Conservation (phyloP, 768 basidiomycete species). For the Trametes coccinea region DNA sequence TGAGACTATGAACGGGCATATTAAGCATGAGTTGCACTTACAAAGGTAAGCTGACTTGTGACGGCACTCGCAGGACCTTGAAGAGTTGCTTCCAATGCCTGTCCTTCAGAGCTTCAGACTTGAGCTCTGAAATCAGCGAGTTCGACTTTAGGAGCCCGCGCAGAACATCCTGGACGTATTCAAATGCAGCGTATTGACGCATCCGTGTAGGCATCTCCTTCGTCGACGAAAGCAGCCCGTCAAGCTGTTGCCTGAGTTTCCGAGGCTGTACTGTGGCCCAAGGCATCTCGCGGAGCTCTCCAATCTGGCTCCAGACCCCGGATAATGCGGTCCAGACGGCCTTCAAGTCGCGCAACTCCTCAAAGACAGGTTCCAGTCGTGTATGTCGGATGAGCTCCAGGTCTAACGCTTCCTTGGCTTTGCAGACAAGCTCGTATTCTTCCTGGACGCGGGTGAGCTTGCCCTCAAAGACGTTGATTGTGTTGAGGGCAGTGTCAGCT, state of each 20-base stretch:
- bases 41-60: slow-evolving; percentile 75
- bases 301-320: slow-evolving; percentile 93
- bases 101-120: slow-evolving; percentile 96
- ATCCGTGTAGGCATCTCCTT: slow-evolving; percentile 99
- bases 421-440: slow-evolving; percentile 92
- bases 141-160: slow-evolving; percentile 88
- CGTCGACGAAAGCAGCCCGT: slow-evolving; percentile 87
- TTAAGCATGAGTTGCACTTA: slow-evolving; percentile 35
- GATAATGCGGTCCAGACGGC: slow-evolving; percentile 99
- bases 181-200: slow-evolving; percentile 98
- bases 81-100: slow-evolving; percentile 98
- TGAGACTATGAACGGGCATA: slow-evolving; percentile 9
- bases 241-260: slow-evolving; percentile 92
- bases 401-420: slow-evolving; percentile 96
- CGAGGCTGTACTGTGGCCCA: slow-evolving; percentile 95
- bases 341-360: slow-evolving; percentile 94
- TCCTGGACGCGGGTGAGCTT: slow-evolving; percentile 88
- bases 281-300: slow-evolving; percentile 80
- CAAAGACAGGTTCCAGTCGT: slow-evolving; percentile 90
- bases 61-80: slow-evolving; percentile 77
- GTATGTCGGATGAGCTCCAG: slow-evolving; percentile 89
- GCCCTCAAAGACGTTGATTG: slow-evolving; percentile 93
- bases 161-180: slow-evolving; percentile 93
- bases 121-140: slow-evolving; percentile 85
- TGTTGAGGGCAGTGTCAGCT: slow-evolving; percentile 94